A percentile compares a stretch with the other conserved stretches of the same genome.
Conservation (phyloP, 2,329 filamentous ascomycete genomes). For the Plectosphaerella cucumerina region DNA sequence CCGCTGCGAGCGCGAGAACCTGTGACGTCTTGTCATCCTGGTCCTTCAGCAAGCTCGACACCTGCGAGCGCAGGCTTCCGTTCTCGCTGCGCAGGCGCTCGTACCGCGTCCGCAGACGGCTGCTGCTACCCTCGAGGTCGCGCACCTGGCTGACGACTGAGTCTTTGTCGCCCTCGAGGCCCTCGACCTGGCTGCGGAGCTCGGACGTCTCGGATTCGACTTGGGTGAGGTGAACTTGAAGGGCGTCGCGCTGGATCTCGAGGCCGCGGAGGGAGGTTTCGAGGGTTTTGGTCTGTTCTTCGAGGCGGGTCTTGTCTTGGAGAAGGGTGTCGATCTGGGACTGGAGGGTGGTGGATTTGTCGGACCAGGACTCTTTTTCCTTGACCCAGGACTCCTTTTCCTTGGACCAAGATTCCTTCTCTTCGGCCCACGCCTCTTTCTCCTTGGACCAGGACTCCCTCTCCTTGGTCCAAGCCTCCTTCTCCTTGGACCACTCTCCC, state of each 20-base stretch:
- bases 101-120: constrained; percentile 8
- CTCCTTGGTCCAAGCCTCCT: constrained; percentile 7
- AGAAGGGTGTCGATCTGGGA: constrained; percentile 8
- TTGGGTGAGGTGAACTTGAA: constrained; percentile 5
- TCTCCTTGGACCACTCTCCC: constrained; percentile 7
- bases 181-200: constrained; percentile 8
- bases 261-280: constrained; percentile 3
- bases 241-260: constrained; percentile 3
- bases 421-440: constrained; percentile 1
- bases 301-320: constrained; percentile 5
- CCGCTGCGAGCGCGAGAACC: constrained; percentile 8
- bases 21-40: constrained; percentile 11
- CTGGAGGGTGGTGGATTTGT: constrained; percentile 10
- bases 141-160: constrained; percentile 3
- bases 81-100: constrained; percentile 9
- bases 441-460: constrained; percentile 9
- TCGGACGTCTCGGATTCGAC: constrained; percentile 5
- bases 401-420: constrained; percentile 8
- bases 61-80: constrained; percentile 7
- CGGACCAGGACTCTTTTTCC: constrained; percentile 8
- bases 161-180: constrained; percentile 7
- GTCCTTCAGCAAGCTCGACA: constrained; percentile 9
- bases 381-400: constrained; percentile 3
- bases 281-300: constrained; percentile 1
- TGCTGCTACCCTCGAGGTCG: constrained; percentile 8